Evolutionary conservation across 257 asterid species (phyloP), one percentile per base, ranked within the genome.

Genomic region (Nyctanthes arbortristis): DNA sequence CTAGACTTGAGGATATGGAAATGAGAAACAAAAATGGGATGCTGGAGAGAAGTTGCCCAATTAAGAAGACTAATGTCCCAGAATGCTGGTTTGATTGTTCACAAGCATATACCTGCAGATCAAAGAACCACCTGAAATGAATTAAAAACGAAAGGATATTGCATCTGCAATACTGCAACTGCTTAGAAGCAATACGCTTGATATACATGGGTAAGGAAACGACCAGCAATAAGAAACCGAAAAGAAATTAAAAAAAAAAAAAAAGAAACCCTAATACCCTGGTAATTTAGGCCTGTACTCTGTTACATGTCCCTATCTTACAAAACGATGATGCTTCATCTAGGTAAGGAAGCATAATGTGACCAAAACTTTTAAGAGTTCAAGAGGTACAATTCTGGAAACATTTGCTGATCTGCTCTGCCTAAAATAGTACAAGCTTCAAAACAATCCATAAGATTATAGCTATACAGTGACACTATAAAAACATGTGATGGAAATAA

Each of bases 41-140:
- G 73, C 99, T 91, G 63, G 99, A 87, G 54, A 94, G 36, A 63
- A 94, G 81, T 74, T 94, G 98, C 71, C 96, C 98, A 4, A 89
- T 70, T 75, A 94, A 79, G 81, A 94, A 94, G 70, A 88, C 91
- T 1, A 80, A 66, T 59, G 96, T 88, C 81, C 96, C 96, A 2
- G 98, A 94, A 80, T 94, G 99, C 69, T 34, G 80, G 74, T 91
- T 91, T 61, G 95, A 88, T 80, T 85, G 95, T 87, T 94, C 99
- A 69, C 95, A 75, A 1, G 84, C 67, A 73, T 82, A 87, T 74
- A 89, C 83, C 99, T 94, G 90, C 79, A 60, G 7, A 69, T 16
- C 59, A 60, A 18, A 65, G 20, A 56, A 61, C 30, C 59, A 24
- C 12, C 24, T 31, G 24, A 16, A 45, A 52, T 52, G 30, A 52